Base-by-base conservation (phyloP, 306 rosid species). In the Potentilla sterilis region DNA sequence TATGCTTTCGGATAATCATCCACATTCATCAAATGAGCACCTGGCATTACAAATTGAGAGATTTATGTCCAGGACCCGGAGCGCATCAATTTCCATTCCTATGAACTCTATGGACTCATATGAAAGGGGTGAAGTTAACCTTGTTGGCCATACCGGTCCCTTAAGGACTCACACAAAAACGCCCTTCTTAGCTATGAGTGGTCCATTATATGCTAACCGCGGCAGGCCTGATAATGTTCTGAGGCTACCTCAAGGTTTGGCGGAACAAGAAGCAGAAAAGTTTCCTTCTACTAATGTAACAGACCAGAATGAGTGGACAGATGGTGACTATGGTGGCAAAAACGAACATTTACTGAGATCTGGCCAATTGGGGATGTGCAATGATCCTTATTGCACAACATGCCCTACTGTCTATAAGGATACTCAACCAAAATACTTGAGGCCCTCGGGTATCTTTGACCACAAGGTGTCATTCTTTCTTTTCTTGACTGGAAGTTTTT, bases 361-460 rank as follows among this genome's bases (percentile, higher is more conserved):
- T 70, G 98, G 98, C 61, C 97, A 86, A 75, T 72, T 93, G 81
- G 98, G 98, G 67, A 78, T 87, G 95, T 93, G 98, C 79, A 87
- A 84, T 80, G 98, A 93, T 84, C 98, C 98, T 76, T 93, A 85
- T 75, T 93, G 98, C 79, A 91, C 96, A 22, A 88, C 91, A 63
- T 94, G 98, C 83, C 98, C 98, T 74, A 83, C 95, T 70, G 84
- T 77, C 78, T 80, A 82, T 86, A 88, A 77, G 78, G 67, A 84
- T 69, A 13, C 86, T 74, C 88, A 79, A 67, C 87, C 65, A 64
- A 88, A 80, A 63, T 70, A 73, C 15, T 64, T 71, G 35, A 90
- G 66, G 83, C 24, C 83, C 49, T 80, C 90, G 0, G 63, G 72
- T 47, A 47, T 87, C 52, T 87, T 88, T 80, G 94, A 91, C 61